These are phyloP conservation scores for Colletotrichum sp. DNA, from an alignment of 2,329 filamentous ascomycete genomes.

Conservation along the genomic window DNA sequence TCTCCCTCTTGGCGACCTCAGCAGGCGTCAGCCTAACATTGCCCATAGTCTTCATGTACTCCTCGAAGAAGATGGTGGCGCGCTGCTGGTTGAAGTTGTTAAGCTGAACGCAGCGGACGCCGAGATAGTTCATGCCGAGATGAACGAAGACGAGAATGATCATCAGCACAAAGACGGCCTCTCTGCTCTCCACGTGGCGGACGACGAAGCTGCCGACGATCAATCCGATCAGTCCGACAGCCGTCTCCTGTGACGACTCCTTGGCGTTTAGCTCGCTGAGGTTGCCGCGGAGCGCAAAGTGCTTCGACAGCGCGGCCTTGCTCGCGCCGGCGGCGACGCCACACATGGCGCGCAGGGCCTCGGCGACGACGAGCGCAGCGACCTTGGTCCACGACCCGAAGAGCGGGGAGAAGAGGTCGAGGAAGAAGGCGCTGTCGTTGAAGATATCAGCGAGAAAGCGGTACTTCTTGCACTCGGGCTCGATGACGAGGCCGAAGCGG, in stretches of 20 bases:
- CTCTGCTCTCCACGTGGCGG: constrained; percentile 71
- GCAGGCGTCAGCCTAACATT: constrained; percentile 63
- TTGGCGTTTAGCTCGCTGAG: constrained; percentile 92
- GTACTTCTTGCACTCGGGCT: constrained; percentile 91
- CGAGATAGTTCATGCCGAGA: constrained; percentile 83
- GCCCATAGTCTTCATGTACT: constrained; percentile 52
- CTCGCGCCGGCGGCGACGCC: constrained; percentile 89
- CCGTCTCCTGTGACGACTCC: constrained; percentile 94
- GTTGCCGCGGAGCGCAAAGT: constrained; percentile 89
- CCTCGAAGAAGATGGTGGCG: constrained; percentile 76
- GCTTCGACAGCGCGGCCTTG: constrained; percentile 88
- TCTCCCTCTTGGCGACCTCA: constrained; percentile 69
- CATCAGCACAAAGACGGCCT: constrained; percentile 77
- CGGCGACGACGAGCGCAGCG: constrained; percentile 52
- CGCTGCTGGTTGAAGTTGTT: constrained; percentile 85
- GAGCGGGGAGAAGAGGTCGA: constrained; percentile 82
- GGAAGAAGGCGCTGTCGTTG: constrained; percentile 84
- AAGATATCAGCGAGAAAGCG: constrained; percentile 86
- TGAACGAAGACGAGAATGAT: constrained; percentile 76
- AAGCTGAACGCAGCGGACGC: constrained; percentile 85
- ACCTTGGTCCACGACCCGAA: constrained; percentile 63
- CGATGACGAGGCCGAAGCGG: constrained; percentile 79
- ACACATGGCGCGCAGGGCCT: constrained; percentile 69
- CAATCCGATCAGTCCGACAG: constrained; percentile 89
- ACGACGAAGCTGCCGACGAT: constrained; percentile 83